These are phyloP conservation scores for Syncephalastrum racemosum DNA, from an alignment of 371 early-diverging fungal genomes.

Conservation along the genomic window DNA sequence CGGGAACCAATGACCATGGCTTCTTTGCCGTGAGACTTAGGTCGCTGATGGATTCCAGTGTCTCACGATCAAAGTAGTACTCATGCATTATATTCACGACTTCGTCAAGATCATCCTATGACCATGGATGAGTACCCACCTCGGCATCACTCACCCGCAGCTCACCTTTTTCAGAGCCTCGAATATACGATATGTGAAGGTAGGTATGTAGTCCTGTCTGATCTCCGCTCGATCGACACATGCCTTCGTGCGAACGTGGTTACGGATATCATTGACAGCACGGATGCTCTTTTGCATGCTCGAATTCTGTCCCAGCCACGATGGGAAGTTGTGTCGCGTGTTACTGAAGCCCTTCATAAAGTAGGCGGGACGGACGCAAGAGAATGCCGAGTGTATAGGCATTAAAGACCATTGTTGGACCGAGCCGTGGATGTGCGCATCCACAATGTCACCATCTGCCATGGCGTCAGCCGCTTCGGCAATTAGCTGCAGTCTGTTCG, in stretches of 20 bases:
- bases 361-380: constrained; percentile 87
- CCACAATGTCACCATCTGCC: constrained; percentile 86
- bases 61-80: constrained; percentile 88
- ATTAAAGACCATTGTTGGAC: constrained; percentile 91
- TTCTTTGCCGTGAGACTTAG: constrained; percentile 52
- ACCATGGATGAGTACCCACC: constrained; percentile 9
- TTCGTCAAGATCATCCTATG: constrained; percentile 62
- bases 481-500: constrained; percentile 54
- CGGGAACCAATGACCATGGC: constrained; percentile 59
- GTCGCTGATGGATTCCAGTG: constrained; percentile 83
- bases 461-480: constrained; percentile 92
- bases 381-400: constrained; percentile 89
- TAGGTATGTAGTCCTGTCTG: constrained; percentile 81
- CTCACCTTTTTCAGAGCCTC: constrained; percentile 60
- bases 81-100: constrained; percentile 86
- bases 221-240: constrained; percentile 85
- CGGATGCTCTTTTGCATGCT: constrained; percentile 76
- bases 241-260: constrained; percentile 79
- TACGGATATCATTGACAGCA: constrained; percentile 77
- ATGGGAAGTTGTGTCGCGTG: constrained; percentile 47
- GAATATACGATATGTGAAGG: constrained; percentile 66
- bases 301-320: constrained; percentile 95
- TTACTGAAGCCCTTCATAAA: constrained; percentile 66
- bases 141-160: constrained; percentile 8
- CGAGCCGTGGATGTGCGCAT: constrained; percentile 72